Base-by-base conservation (phyloP, 2,329 filamentous ascomycete genomes). In the Sclerotinia sclerotiorum region DNA sequence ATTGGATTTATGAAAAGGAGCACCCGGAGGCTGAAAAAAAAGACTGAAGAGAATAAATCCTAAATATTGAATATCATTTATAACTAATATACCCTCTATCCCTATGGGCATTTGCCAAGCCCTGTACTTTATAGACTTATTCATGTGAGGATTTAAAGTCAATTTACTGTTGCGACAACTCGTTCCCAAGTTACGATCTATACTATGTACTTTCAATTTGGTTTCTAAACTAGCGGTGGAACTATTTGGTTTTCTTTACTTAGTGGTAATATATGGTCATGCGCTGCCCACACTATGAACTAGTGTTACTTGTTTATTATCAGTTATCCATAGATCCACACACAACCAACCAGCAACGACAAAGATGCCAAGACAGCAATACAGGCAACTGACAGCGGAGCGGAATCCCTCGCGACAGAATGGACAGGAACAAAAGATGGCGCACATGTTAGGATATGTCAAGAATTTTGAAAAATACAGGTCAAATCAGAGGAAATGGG, bases 1-100 rank as follows among this genome's bases (percentile, higher is more conserved):
- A 99, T 80, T 99, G 95, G 95, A 88, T 99, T 71, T 95, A 94
- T 80, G 94, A 98, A 81, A 85, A 92, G 79, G 87, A 89, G 1
- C 88, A 94, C 76, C 84, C 85, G 68, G 82, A 86, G 74, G 48
- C 70, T 85, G 69, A 69, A 2, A 71, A 70, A 49, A 49, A 67
- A 44, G 6, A 69, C 70, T 8, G 39, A 65, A 29, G n/a, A 69
- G 68, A 52, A 42, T 19, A 48, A 65, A 7, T 24, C 62, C 3
- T 61, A 46, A 32, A 44, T 13, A 63, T 39, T 11, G 21, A 63
- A 63, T 39, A 8, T 1, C 29, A 35, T 27, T 51, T 51, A 15
- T n/a, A 27, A 42, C 39, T n/a, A 42, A 21, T 51, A 63, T 62
- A 51, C 60, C 32, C 46, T 51, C 8, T 1, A 42, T 63, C 15